These are phyloP conservation scores for Candida nemodendra DNA, from an alignment of 805 yeast species.

Conservation along the genomic window DNA sequence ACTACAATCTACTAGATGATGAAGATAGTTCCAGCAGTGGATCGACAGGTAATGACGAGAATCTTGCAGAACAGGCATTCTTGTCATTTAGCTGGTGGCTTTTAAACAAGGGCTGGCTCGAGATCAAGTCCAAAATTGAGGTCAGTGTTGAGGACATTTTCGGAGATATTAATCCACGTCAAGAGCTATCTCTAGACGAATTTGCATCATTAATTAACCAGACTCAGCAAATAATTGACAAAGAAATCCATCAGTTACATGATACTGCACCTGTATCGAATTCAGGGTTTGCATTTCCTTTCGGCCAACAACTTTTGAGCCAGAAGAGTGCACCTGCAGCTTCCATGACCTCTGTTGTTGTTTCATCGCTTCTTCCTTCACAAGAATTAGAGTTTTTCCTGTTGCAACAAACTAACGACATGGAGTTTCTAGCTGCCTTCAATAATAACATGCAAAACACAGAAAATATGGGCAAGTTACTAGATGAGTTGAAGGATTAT, in stretches of 20 bases:
- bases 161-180: conserved; percentile 64
- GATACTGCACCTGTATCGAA: conserved; percentile 3
- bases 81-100: conserved; percentile 93
- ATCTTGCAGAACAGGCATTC: conserved; percentile 75
- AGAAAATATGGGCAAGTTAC: conserved; percentile 29
- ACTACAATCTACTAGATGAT: conserved; percentile 21
- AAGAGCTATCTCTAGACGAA: conserved; percentile 63
- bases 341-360: conserved; percentile 23
- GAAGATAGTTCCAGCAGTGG: conserved; percentile 22
- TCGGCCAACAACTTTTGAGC: conserved; percentile 5
- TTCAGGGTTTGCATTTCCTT: conserved; percentile 5
- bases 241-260: conserved; percentile 7
- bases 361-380: conserved; percentile 47
- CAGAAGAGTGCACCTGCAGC: conserved; percentile 5
- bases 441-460: conserved; percentile 24
- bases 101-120: conserved; percentile 78
- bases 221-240: conserved; percentile 32
- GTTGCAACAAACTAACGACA: conserved; percentile 50
- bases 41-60: conserved; percentile 30
- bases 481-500: conserved; percentile 31
- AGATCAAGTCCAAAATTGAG: conserved; percentile 52
- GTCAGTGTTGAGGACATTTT: conserved; percentile 59
- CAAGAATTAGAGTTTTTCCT: conserved; percentile 50
- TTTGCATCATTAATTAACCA: conserved; percentile 46
- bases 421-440: conserved; percentile 35